These are phyloP conservation scores for Capsella bursapastoris DNA, from an alignment of 345 rosid species.

Conservation along the genomic window DNA sequence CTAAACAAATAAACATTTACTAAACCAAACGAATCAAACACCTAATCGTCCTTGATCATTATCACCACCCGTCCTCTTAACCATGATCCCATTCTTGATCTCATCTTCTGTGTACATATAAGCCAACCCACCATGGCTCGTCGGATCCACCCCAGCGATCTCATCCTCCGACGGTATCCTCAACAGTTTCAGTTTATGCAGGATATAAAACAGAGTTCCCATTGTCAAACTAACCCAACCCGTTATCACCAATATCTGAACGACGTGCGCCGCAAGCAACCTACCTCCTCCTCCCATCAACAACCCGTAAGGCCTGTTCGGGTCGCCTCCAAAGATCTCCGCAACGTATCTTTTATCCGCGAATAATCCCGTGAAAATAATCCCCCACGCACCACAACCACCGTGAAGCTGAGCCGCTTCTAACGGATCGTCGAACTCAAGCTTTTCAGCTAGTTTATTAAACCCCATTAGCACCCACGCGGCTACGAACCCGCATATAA, in stretches of 20 bases:
- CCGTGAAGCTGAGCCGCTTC: slow-evolving; percentile 60
- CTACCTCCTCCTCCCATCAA: slow-evolving; percentile 52
- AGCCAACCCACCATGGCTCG: slow-evolving; percentile 53
- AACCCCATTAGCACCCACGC: slow-evolving; percentile 52
- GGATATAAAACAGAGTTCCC: slow-evolving; percentile 45
- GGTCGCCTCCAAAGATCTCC: slow-evolving; percentile 43
- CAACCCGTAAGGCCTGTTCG: slow-evolving; percentile 49
- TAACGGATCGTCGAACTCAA: slow-evolving; percentile 49
- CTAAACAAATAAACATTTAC: not conserved
- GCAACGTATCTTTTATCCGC: slow-evolving; percentile 40
- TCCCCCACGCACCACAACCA: slow-evolving; percentile 54
- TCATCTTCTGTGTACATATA: slow-evolving; percentile 43
- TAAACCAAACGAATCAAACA: not conserved
- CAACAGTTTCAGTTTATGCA: slow-evolving; percentile 44
- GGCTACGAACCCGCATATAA: slow-evolving; percentile 52
- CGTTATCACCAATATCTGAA: slow-evolving; percentile 46
- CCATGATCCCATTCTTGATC: slow-evolving; percentile 29
- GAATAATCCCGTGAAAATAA: slow-evolving; percentile 50
- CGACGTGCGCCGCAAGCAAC: slow-evolving; percentile 48
- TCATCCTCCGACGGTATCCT: slow-evolving; percentile 53
- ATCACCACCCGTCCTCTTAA: slow-evolving; percentile 30
- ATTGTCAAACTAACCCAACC: slow-evolving; percentile 53
- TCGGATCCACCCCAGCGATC: slow-evolving; percentile 49
- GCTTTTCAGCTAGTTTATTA: slow-evolving; percentile 46
- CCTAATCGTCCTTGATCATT: not conserved